Percentiles rank a stretch among this genome's conserved stretches.
These are phyloP conservation scores for Thalassiosira oceanica DNA, from an alignment of 352 stramenopile genomes.

Conservation along the genomic window DNA sequence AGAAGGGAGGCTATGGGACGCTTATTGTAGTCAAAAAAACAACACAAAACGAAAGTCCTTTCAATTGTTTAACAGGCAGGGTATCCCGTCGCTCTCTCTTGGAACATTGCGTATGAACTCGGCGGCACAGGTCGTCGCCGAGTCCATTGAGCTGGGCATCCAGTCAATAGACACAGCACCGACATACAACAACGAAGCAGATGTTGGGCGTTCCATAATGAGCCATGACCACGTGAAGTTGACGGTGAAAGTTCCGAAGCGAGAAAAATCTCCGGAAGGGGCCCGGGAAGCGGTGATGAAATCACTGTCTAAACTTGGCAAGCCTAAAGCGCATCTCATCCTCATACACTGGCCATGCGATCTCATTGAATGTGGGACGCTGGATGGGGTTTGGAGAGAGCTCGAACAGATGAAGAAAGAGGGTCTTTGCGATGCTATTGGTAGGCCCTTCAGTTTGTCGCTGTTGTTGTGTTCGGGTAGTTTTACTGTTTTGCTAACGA, in stretches of 20 bases:
- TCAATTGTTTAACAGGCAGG: neutral
- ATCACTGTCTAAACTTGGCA: constrained; percentile 42
- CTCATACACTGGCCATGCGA: constrained; percentile 75
- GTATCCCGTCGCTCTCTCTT: constrained; percentile 53
- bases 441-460: no score
- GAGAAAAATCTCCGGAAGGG: constrained; percentile 36
- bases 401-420: constrained; percentile 57
- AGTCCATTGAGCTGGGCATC: constrained; percentile 43
- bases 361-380: constrained; percentile 47
- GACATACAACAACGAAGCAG: constrained; percentile 73
- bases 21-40: constrained; percentile 15
- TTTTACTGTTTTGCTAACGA: no score
- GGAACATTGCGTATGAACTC: constrained; percentile 60
- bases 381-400: constrained; percentile 58
- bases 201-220: constrained; percentile 45
- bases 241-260: constrained; percentile 75
- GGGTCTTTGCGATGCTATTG: constrained; percentile 47
- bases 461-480: no score
- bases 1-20: constrained; percentile 12
- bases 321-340: constrained; percentile 53
- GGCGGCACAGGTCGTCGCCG: constrained; percentile 27
- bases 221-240: constrained; percentile 12
- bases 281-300: constrained; percentile 45
- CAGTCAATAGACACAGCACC: constrained; percentile 69
- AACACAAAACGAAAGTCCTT: neutral